These are phyloP conservation scores for Mentha longifolia DNA, from an alignment of 257 asterid genomes.

Conservation along the genomic window DNA sequence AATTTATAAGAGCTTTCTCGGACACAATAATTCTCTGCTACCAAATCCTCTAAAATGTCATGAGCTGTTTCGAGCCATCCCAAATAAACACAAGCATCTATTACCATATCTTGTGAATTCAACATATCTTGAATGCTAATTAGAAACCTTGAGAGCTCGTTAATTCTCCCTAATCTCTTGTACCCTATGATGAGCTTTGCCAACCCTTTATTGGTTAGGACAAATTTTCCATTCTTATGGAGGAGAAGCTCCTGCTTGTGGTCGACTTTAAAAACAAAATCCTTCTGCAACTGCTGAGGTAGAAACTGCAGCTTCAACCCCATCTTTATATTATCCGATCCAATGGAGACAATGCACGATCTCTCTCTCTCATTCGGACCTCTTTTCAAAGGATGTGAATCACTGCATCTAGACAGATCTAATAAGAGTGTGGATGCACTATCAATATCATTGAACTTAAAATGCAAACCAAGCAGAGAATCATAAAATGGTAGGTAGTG, in stretches of 20 bases:
- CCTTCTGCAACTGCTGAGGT: conserved; percentile 56
- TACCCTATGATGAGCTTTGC: conserved; percentile 60
- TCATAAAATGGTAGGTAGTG: conserved; percentile 75
- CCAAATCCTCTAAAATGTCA: conserved; percentile 85
- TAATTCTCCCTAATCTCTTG: conserved; percentile 58
- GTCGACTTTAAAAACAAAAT: conserved; percentile 51
- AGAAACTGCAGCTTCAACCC: conserved; percentile 62
- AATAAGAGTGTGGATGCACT: conserved; percentile 68
- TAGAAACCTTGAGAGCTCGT: conserved; percentile 67
- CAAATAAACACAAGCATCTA: conserved; percentile 65
- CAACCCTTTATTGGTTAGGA: conserved; percentile 64
- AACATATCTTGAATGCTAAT: conserved; percentile 48
- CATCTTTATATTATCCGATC: conserved; percentile 64
- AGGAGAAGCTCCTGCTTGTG: conserved; percentile 47
- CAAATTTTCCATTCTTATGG: conserved; percentile 58
- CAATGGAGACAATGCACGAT: conserved; percentile 56
- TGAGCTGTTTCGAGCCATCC: conserved; percentile 95
- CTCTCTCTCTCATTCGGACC: conserved; percentile 37
- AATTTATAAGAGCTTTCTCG: conserved; percentile 46
- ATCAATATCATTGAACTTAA: conserved; percentile 73
- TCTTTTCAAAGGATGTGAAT: conserved; percentile 21
- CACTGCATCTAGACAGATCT: conserved; percentile 44
- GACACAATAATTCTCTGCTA: conserved; percentile 45
- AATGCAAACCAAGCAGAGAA: conserved; percentile 66
- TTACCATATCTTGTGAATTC: conserved; percentile 44